These are phyloP conservation scores for Coemansia sp. DNA, from an alignment of 371 early-diverging fungal species.

Conservation along the genomic window DNA sequence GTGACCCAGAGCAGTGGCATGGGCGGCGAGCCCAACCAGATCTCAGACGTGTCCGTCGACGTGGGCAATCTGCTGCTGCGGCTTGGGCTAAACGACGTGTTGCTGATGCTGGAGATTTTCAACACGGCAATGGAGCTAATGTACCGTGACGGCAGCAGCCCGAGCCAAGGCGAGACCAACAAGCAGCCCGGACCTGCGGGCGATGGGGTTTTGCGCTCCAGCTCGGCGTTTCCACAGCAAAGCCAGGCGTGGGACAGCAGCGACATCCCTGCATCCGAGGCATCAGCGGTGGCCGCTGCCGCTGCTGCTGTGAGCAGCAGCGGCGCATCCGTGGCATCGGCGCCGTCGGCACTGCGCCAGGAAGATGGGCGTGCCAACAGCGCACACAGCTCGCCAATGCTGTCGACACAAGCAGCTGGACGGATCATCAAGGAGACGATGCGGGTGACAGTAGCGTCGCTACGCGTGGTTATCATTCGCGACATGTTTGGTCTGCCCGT, in stretches of 20 bases:
- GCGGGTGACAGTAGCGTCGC: slow-evolving; percentile 36
- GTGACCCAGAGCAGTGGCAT: slow-evolving; percentile 23
- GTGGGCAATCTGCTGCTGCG: slow-evolving; percentile 66
- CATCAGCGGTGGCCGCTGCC: neutral
- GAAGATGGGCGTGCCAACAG: neutral
- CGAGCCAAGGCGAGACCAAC: slow-evolving; percentile 5
- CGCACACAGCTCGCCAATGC: neutral
- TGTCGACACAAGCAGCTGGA: slow-evolving; percentile 9
- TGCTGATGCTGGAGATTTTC: slow-evolving; percentile 76
- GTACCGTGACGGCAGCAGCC: slow-evolving; percentile 40
- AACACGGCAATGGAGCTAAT: slow-evolving; percentile 69
- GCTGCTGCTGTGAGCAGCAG: neutral
- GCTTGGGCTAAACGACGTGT: slow-evolving; percentile 80
- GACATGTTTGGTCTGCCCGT: slow-evolving; percentile 81
- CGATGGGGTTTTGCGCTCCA: neutral
- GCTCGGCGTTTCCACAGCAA: neutral
- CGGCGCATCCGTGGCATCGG: slow-evolving; percentile 2
- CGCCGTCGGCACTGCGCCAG: neutral
- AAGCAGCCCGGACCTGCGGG: neutral
- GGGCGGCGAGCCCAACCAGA: slow-evolving; percentile 43
- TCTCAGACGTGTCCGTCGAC: slow-evolving; percentile 62
- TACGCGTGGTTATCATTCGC: slow-evolving; percentile 87
- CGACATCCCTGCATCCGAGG: neutral
- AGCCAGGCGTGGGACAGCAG: slow-evolving; percentile 5
- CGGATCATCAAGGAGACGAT: slow-evolving; percentile 46